Conservation (phyloP, 2,329 filamentous ascomycete species). For the Albophoma yamanashiensis region DNA sequence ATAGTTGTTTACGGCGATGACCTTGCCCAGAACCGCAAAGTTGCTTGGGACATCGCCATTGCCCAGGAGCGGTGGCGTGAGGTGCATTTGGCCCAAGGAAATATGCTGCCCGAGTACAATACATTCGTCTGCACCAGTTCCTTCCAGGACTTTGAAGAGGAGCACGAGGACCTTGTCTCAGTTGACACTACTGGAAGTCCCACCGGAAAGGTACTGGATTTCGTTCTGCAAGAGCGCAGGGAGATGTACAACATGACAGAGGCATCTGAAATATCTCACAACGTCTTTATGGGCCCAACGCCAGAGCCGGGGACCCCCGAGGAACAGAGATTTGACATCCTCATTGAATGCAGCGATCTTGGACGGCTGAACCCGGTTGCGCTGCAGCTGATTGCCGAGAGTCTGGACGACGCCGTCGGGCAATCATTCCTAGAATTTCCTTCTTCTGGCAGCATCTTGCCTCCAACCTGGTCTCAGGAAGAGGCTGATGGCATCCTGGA, state of each 20-base stretch:
- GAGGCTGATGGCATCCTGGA: conserved; percentile 80
- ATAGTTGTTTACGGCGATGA: conserved; percentile 86
- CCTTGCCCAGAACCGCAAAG: conserved; percentile 44
- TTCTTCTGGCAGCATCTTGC: conserved; percentile 84
- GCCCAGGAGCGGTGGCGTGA: conserved; percentile 70
- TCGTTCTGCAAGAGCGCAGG: conserved; percentile 75
- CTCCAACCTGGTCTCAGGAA: conserved; percentile 70
- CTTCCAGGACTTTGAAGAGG: conserved; percentile 62
- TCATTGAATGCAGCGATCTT: conserved; percentile 82
- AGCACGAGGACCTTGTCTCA: conserved; percentile 60
- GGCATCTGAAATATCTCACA: conserved; percentile 77
- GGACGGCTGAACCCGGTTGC: conserved; percentile 64
- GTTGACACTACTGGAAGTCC: conserved; percentile 60
- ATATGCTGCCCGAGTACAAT: conserved; percentile 58
- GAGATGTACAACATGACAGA: conserved; percentile 95
- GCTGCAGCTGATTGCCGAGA: conserved; percentile 52
- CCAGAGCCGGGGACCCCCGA: conserved; percentile 55
- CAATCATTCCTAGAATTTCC: conserved; percentile 58
- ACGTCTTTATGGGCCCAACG: conserved; percentile 84
- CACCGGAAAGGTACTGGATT: conserved; percentile 75
- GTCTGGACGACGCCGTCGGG: conserved; percentile 30
- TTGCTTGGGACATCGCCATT: conserved; percentile 58
- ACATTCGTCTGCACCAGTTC: conserved; percentile 64
- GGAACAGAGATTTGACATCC: conserved; percentile 62
- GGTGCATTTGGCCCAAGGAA: conserved; percentile 45